Conservation (phyloP, 169 alveolate species). For the Sarcocystis neurona region DNA sequence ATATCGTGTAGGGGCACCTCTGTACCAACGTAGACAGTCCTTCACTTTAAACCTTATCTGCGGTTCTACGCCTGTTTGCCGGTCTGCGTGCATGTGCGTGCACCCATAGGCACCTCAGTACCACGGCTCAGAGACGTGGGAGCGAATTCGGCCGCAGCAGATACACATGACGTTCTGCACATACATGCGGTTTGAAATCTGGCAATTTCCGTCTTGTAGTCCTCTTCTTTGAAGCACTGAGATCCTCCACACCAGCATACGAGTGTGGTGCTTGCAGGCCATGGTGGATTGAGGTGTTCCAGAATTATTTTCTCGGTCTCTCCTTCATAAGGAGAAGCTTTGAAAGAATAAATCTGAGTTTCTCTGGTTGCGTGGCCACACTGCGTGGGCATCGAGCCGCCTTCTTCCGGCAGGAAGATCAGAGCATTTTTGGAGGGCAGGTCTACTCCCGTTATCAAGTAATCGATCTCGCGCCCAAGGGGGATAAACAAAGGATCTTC, state of each 20-base stretch:
- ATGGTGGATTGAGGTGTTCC: background rate
- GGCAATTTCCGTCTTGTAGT: background rate
- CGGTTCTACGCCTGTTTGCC: too few species aligned
- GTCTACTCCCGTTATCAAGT: background rate
- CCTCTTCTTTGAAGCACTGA: background rate
- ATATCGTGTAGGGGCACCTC: too few species aligned
- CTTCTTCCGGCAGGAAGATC: background rate
- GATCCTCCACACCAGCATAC: slow-evolving; percentile 36
- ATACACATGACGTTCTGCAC: background rate
- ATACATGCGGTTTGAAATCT: background rate
- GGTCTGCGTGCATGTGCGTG: too few species aligned
- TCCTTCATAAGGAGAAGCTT: background rate
- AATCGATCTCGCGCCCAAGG: background rate
- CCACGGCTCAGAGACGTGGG: too few species aligned
- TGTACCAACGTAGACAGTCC: too few species aligned
- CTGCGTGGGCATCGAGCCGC: background rate
- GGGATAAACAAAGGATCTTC: too few species aligned
- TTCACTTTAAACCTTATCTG: too few species aligned
- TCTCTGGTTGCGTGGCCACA: slow-evolving; percentile 39
- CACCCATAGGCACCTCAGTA: too few species aligned
- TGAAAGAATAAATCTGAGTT: slow-evolving; percentile 1
- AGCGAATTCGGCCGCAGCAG: too few species aligned
- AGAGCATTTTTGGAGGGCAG: background rate
- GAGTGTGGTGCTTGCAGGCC: background rate
- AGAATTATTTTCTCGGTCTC: background rate